These are phyloP conservation scores for Trametes meyenii DNA, from an alignment of 768 basidiomycete species.

Conservation along the genomic window DNA sequence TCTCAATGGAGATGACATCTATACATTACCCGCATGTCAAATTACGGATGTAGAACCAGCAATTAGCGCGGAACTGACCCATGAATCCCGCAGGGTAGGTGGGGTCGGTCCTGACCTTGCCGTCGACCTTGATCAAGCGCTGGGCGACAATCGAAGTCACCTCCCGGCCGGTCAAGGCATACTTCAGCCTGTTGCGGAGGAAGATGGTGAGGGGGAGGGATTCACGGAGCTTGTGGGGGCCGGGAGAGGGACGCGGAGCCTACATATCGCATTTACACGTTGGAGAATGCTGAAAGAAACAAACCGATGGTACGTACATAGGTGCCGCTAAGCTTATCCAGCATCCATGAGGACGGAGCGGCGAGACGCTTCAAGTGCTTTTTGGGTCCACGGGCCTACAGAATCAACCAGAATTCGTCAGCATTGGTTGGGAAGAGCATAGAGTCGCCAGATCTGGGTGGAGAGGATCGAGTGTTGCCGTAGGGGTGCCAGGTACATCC, in stretches of 20 bases:
- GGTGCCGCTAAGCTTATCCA: slow-evolving; percentile 96
- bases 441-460: slow-evolving; percentile 10
- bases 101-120: slow-evolving; percentile 96
- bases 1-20: slow-evolving; percentile 98
- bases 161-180: slow-evolving; percentile 95
- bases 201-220: slow-evolving; percentile 96
- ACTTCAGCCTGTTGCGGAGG: slow-evolving; percentile 99
- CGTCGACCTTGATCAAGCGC: slow-evolving; percentile 97
- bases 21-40: slow-evolving; percentile 2
- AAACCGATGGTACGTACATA: slow-evolving; percentile 61
- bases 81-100: slow-evolving; percentile 97
- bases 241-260: slow-evolving; percentile 96
- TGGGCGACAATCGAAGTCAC: slow-evolving; percentile 94
- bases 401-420: slow-evolving; percentile 29
- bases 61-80: slow-evolving; percentile 57
- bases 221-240: slow-evolving; percentile 99
- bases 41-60: neutral
- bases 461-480: slow-evolving; percentile 15
- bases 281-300: slow-evolving; percentile 3
- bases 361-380: slow-evolving; percentile 98
- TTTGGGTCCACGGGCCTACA: slow-evolving; percentile 94
- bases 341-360: slow-evolving; percentile 99
- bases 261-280: slow-evolving; percentile 34
- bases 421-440: slow-evolving; percentile 11
- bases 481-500: slow-evolving; percentile 33